phyloP scores from a whole-genome alignment of 306 rosid genomes.

The Clitoria ternatea region DNA sequence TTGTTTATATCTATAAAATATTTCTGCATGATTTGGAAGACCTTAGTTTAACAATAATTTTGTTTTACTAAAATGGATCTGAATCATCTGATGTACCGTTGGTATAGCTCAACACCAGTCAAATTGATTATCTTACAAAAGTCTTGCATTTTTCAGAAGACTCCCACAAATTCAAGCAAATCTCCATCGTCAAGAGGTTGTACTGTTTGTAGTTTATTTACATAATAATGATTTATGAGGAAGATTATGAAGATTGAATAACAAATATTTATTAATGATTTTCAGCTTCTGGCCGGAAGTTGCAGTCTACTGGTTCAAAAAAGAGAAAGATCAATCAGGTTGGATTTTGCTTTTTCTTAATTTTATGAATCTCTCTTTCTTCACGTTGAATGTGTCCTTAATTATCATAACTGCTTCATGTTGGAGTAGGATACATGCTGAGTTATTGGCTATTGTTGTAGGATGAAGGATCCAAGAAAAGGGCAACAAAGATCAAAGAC shows the following conservation, averaged over 20 bases:
- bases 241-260: conserved; percentile 21
- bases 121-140: conserved; percentile 24
- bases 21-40: neutral
- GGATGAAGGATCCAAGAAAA: conserved; percentile 54
- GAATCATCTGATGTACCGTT: conserved; percentile 12
- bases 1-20: neutral
- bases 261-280: conserved; percentile 11
- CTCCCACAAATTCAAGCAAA: conserved; percentile 47
- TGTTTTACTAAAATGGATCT: neutral
- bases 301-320: conserved; percentile 49
- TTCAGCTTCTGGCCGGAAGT: conserved; percentile 63
- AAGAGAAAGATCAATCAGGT: conserved; percentile 65
- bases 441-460: conserved; percentile 36
- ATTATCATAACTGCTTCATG: conserved; percentile 18
- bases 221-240: neutral
- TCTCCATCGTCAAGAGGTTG: conserved; percentile 57
- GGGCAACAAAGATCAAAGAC: conserved; percentile 32
- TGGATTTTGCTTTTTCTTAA: neutral
- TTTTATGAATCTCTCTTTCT: conserved; percentile 10
- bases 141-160: conserved; percentile 53
- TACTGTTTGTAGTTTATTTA: conserved; percentile 18
- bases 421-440: conserved; percentile 18
- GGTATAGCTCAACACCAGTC: conserved; percentile 7
- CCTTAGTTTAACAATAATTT: neutral
- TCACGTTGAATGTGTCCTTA: conserved; percentile 13